These are phyloP conservation scores for Endoconidiophora polonica DNA, from an alignment of 2,329 filamentous ascomycete species.

Conservation along the genomic window DNA sequence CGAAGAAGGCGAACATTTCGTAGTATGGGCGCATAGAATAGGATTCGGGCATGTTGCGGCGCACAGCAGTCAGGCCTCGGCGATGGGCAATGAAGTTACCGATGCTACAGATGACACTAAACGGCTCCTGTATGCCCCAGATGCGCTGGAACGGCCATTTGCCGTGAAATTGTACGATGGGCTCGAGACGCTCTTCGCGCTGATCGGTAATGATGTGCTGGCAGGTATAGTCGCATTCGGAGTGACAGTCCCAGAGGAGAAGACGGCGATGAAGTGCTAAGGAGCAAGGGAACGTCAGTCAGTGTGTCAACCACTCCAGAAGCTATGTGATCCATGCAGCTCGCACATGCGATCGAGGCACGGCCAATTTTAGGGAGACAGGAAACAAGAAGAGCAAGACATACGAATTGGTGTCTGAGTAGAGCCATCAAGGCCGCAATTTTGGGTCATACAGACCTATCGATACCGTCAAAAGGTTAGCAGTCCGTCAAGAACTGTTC, in stretches of 20 bases:
- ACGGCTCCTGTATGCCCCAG: slow-evolving; percentile 86
- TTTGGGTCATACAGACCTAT: slow-evolving; percentile 64
- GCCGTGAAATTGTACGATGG: slow-evolving; percentile 83
- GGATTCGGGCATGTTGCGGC: slow-evolving; percentile 47
- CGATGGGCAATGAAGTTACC: slow-evolving; percentile 81
- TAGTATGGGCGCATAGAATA: slow-evolving; percentile 75
- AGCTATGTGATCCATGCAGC: no score
- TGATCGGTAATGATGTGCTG: slow-evolving; percentile 74
- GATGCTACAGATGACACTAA: slow-evolving; percentile 81
- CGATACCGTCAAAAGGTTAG: not conserved
- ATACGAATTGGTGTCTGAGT: slow-evolving; percentile 49
- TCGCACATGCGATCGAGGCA: not conserved
- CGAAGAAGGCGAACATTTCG: slow-evolving; percentile 60
- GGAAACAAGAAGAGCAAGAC: slow-evolving; percentile 18
- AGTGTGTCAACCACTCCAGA: not conserved
- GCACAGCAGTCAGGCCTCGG: slow-evolving; percentile 55
- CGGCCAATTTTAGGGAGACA: slow-evolving; percentile 8
- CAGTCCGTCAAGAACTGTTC: not conserved
- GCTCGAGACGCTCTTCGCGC: slow-evolving; percentile 48
- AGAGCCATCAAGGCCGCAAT: slow-evolving; percentile 46
- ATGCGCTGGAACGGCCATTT: slow-evolving; percentile 96
- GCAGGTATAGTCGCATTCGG: slow-evolving; percentile 96
- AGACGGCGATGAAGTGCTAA: slow-evolving; percentile 69
- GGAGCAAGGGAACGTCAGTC: slow-evolving; percentile 14
- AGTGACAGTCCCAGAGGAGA: slow-evolving; percentile 78